Base-by-base conservation (phyloP, 495 filamentous ascomycete species). In the Opeltia flavorubescens region DNA sequence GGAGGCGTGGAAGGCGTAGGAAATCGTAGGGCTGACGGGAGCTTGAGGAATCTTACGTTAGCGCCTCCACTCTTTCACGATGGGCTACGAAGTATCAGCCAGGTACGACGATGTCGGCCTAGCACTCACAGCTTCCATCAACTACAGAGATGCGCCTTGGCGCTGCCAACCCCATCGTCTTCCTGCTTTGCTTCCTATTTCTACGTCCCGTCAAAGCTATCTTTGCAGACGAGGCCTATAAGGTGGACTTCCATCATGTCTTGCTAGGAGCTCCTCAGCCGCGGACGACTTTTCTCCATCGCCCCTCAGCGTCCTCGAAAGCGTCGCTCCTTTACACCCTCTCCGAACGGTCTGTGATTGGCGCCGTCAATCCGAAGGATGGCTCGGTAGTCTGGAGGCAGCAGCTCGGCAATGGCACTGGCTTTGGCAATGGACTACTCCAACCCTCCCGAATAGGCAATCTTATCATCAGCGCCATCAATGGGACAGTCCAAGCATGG, bases 271-370 rank as follows among this genome's bases (percentile, higher is more conserved):
- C 81, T 15, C 88, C 93, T 48, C 79, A 82, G 54, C 66, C 74
- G 60, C 74, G 83, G 35, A 84, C 86, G 30, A 94, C 87, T 43
- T 95, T 99, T 73, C 95, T 96, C 75, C 87, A 95, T 65, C 79
- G 78, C 49, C 93, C 91, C 11, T 74, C 79, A 47, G 64, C 76
- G 15, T 70, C 80, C 46, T 89, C 87, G 17, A 86, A 83, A 62
- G 89, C 89, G 15, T 89, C 84, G 24, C 69, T 96, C 25, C 72
- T 99, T 26, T 99, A 95, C 60, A 94, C 93, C 0, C 67, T 96
- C 12, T 88, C 84, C 47, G 80, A 93, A 25, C 74, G 83, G 29
- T 75, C 76, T 18, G 75, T 94, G 7, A 63, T 96, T 1, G 93
- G 87, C 25, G 89, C 91, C 0, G 72, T 95, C 9, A 93, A 95